These are phyloP conservation scores for Cryptococcus neoformans DNA, from an alignment of 1,284 basidiomycete genomes.

Conservation along the genomic window DNA sequence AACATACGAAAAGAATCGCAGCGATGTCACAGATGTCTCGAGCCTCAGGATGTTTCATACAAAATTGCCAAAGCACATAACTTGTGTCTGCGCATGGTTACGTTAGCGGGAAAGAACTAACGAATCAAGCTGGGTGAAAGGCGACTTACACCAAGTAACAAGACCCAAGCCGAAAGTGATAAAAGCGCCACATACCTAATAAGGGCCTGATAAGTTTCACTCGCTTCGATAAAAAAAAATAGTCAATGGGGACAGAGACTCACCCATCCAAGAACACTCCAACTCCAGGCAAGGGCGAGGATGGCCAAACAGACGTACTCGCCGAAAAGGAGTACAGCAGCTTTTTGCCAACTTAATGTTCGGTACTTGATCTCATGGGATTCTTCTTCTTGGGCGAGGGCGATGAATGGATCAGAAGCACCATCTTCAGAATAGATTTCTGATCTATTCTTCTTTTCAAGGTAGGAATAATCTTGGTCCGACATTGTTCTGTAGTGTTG, in stretches of 20 bases:
- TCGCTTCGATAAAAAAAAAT: constrained; percentile 14
- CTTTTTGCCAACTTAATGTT: constrained; percentile 45
- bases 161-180: constrained; percentile 59
- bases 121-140: background rate
- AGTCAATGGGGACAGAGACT: constrained; percentile 4
- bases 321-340: constrained; percentile 43
- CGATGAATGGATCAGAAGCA: constrained; percentile 23
- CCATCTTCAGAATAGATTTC: too few relatives aligned
- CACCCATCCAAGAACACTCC: constrained; percentile 40
- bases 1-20: constrained; percentile 49
- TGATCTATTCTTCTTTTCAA: too few relatives aligned
- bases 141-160: constrained; percentile 36
- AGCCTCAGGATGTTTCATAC: constrained; percentile 59
- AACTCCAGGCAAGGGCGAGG: constrained; percentile 41
- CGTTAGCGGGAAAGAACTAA: background rate
- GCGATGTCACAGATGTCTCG: constrained; percentile 66
- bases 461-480: too few relatives aligned
- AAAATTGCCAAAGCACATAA: constrained; percentile 53
- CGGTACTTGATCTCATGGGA: constrained; percentile 39
- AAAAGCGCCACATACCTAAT: constrained; percentile 49
- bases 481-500: too few relatives aligned
- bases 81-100: constrained; percentile 26
- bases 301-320: constrained; percentile 50
- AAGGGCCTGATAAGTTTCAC: constrained; percentile 2
- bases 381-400: constrained; percentile 33